Evolutionary conservation across 2,329 filamentous ascomycete species (phyloP).

Genomic region (Hirsutella rhossiliensis): DNA sequence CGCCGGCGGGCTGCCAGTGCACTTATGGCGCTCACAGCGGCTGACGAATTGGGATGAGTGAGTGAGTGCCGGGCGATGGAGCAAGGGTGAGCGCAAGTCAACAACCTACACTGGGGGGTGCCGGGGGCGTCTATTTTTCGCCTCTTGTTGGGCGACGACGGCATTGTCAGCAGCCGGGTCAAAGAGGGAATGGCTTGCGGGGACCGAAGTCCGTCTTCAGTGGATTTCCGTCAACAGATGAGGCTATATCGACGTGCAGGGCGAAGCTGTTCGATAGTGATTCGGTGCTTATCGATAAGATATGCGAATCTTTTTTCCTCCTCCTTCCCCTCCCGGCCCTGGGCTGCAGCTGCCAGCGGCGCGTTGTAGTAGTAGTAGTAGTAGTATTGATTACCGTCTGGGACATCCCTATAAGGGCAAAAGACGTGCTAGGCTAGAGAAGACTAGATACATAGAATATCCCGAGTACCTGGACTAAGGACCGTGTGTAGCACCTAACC

Average conservation of each 20-base stretch:
- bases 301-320: background rate
- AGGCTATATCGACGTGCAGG: too few species aligned
- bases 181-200: background rate
- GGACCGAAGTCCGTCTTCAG: background rate
- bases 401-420: too few species aligned
- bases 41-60: conserved; percentile 1
- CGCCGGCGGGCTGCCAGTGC: conserved; percentile 23
- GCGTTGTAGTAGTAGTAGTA: too few species aligned
- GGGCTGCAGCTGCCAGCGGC: background rate
- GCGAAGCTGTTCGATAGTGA: too few species aligned
- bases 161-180: background rate
- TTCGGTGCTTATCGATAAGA: background rate
- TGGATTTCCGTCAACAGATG: too few species aligned
- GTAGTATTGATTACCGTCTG: too few species aligned
- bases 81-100: background rate
- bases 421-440: too few species aligned
- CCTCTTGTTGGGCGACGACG: conserved; percentile 18
- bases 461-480: too few species aligned
- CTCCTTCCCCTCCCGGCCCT: background rate
- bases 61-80: background rate
- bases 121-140: conserved; percentile 19
- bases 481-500: too few species aligned
- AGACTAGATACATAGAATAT: too few species aligned
- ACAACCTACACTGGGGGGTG: conserved; percentile 16
- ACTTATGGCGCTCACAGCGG: conserved; percentile 22